phyloP scores from a whole-genome alignment of 352 stramenopile species.

The Phytophthora boehmeriae region DNA sequence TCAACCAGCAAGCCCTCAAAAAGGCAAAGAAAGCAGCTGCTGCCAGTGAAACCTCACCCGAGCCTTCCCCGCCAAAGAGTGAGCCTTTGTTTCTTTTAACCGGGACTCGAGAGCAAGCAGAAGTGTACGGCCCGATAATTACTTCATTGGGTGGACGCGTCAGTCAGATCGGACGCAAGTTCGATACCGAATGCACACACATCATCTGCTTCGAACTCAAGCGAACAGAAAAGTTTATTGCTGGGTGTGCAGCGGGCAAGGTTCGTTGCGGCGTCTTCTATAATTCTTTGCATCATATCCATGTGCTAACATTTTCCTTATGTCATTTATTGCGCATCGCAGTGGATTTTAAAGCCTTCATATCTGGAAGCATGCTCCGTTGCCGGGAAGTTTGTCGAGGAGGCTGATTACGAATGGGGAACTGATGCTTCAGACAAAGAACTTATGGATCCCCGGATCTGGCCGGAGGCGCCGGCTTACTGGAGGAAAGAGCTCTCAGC shows the following conservation, averaged over 20 bases:
- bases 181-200: conserved; percentile 76
- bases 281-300: not conserved
- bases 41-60: conserved; percentile 7
- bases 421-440: conserved; percentile 52
- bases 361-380: conserved; percentile 72
- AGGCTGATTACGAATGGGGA: conserved; percentile 79
- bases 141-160: conserved; percentile 62
- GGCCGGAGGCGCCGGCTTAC: conserved; percentile 56
- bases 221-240: conserved; percentile 88
- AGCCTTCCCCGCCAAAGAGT: conserved; percentile 13
- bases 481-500: conserved; percentile 66
- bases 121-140: conserved; percentile 82
- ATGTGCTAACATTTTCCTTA: not conserved
- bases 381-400: conserved; percentile 74
- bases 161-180: conserved; percentile 69
- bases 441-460: conserved; percentile 80
- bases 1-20: conserved; percentile 23
- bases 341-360: conserved; percentile 90
- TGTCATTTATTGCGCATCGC: conserved; percentile 12
- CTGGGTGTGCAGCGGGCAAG: conserved; percentile 82
- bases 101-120: conserved; percentile 69
- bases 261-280: conserved; percentile 30
- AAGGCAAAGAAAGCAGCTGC: conserved; percentile 36
- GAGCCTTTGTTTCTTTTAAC: conserved; percentile 74
- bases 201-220: conserved; percentile 90